These are phyloP conservation scores for Jimgerdemannia flammicorona DNA, from an alignment of 192 early-diverging fungal species.

Conservation along the genomic window DNA sequence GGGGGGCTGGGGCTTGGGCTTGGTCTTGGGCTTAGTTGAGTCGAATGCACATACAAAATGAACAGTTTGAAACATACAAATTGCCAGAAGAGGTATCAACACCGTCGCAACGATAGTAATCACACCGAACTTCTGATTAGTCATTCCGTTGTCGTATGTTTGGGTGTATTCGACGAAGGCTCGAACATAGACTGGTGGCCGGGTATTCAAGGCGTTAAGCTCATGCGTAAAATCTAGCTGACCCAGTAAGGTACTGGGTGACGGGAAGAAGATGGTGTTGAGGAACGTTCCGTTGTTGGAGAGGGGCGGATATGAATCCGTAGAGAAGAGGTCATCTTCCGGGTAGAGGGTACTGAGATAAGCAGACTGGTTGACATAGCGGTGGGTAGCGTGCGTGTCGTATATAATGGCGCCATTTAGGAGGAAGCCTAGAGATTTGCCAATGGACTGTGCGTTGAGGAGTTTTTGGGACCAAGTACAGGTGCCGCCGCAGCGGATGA, in stretches of 20 bases:
- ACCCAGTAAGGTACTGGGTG: not conserved
- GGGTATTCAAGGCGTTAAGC: not conserved
- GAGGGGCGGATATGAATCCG: not conserved
- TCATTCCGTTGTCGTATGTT: not conserved
- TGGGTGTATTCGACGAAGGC: not conserved
- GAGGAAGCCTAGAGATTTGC: not conserved
- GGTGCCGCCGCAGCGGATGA: not conserved
- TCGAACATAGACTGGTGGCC: not conserved
- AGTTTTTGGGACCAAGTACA: not conserved
- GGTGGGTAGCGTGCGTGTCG: not conserved
- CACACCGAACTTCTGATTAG: not conserved
- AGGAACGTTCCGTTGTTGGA: not conserved
- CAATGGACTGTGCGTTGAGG: not conserved
- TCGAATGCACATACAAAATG: not conserved
- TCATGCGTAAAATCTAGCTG: not conserved
- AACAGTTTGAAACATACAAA: not conserved
- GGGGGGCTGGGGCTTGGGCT: too few species aligned
- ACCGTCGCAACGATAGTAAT: not conserved
- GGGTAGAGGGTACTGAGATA: not conserved
- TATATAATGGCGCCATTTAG: not conserved
- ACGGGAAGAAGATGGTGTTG: not conserved
- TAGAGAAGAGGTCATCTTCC: not conserved
- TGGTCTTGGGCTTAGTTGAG: not conserved
- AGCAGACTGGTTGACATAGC: not conserved
- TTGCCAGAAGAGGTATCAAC: not conserved